phyloP scores from a whole-genome alignment of 768 basidiomycete genomes.

The Lactifluus hygrophoroides region DNA sequence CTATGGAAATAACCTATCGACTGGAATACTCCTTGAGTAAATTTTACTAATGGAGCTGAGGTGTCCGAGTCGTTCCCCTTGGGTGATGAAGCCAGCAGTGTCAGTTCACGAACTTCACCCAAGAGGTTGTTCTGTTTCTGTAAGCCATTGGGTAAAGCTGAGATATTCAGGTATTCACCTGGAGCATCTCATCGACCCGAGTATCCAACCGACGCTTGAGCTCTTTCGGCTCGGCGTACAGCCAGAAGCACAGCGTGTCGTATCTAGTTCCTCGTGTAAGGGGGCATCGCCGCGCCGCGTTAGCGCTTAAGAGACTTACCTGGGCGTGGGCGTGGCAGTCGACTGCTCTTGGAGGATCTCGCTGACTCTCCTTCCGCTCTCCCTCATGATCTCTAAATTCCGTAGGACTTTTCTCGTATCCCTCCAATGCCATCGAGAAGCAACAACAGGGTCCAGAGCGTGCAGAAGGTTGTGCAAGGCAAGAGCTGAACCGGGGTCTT shows the following conservation, averaged over 20 bases:
- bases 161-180: slow-evolving; percentile 39
- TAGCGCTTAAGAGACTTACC: slow-evolving; percentile 32
- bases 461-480: slow-evolving; percentile 58
- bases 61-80: not conserved
- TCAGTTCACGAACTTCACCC: slow-evolving; percentile 61
- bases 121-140: slow-evolving; percentile 46
- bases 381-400: slow-evolving; percentile 68
- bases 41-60: slow-evolving; percentile 33
- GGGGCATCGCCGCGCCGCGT: slow-evolving; percentile 2
- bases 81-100: slow-evolving; percentile 21
- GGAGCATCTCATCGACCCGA: slow-evolving; percentile 85
- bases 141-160: slow-evolving; percentile 3
- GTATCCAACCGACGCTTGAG: slow-evolving; percentile 63
- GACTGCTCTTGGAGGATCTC: slow-evolving; percentile 63
- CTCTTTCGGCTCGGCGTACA: slow-evolving; percentile 60
- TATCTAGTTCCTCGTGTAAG: slow-evolving; percentile 43
- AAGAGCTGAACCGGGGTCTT: slow-evolving; percentile 48
- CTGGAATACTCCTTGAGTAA: slow-evolving; percentile 85
- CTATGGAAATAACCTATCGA: slow-evolving; percentile 59
- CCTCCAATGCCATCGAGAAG: slow-evolving; percentile 90
- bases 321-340: slow-evolving; percentile 35
- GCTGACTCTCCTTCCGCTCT: slow-evolving; percentile 54
- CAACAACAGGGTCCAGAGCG: slow-evolving; percentile 62
- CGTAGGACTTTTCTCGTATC: slow-evolving; percentile 88
- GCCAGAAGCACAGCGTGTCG: slow-evolving; percentile 82